Evolutionary conservation across 106 monocot genomes (phyloP).

Genomic region (Dendrobium huoshanense): DNA sequence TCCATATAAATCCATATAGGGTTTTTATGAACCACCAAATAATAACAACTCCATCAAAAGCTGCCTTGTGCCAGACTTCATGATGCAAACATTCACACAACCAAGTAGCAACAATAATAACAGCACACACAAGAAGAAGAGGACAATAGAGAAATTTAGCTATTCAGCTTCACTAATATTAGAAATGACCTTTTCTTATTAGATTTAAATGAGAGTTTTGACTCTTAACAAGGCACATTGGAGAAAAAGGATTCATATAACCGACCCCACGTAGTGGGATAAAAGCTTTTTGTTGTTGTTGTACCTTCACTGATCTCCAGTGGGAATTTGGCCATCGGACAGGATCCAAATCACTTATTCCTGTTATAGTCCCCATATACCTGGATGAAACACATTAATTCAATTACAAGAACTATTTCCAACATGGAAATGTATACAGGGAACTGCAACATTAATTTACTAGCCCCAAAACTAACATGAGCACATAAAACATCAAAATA

Average conservation of each 20-base stretch:
- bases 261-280: no score
- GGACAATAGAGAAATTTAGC: background rate
- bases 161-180: background rate
- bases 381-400: slow-evolving; percentile 21
- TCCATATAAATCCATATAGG: background rate
- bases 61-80: background rate
- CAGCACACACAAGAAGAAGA: background rate
- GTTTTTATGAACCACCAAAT: background rate
- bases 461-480: background rate
- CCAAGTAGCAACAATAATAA: background rate
- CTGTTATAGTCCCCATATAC: slow-evolving; percentile 95
- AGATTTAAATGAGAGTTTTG: no score
- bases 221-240: no score
- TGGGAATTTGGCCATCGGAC: slow-evolving; percentile 83
- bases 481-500: background rate
- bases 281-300: no score
- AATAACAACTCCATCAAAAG: background rate
- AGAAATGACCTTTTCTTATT: no score
- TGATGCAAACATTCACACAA: background rate
- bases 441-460: background rate
- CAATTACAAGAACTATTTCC: background rate
- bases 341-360: slow-evolving; percentile 78
- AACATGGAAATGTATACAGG: background rate
- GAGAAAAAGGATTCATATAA: no score
- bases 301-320: slow-evolving; percentile 92